Evolutionary conservation across 352 stramenopile genomes (phyloP).

Genomic region (Globisporangium spiculum): DNA sequence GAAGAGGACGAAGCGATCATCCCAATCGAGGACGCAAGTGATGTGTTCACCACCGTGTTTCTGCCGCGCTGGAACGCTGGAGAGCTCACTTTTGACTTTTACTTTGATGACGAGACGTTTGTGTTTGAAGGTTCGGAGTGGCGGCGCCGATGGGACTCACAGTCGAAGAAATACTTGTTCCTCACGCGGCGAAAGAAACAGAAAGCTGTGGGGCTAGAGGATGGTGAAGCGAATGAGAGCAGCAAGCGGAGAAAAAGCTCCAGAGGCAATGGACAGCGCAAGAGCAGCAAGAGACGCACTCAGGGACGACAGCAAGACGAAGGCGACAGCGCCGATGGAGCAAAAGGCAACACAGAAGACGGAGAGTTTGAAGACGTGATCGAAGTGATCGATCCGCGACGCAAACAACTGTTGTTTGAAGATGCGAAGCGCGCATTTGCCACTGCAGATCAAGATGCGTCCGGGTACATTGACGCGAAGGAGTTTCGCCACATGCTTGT

Average conservation of each 20-base stretch:
- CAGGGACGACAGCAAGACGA: background rate
- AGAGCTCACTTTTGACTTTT: conserved; percentile 49
- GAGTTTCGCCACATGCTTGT: conserved; percentile 38
- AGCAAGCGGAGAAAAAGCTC: conserved; percentile 5
- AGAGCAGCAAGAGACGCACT: conserved; percentile 8
- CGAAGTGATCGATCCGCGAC: conserved; percentile 36
- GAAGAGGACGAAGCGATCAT: conserved; percentile 42
- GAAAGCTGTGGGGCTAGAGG: background rate
- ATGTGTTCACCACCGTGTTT: conserved; percentile 42
- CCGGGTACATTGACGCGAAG: conserved; percentile 32
- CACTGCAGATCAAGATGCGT: conserved; percentile 32
- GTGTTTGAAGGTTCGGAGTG: conserved; percentile 35
- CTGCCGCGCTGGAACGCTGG: conserved; percentile 48
- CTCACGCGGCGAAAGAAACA: conserved; percentile 22
- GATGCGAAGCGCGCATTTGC: conserved; percentile 30
- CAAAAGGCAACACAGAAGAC: background rate
- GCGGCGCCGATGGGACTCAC: conserved; percentile 31
- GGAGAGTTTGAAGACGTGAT: conserved; percentile 35
- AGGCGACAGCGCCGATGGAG: background rate
- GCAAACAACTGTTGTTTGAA: conserved; percentile 33
- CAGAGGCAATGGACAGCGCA: conserved; percentile 2
- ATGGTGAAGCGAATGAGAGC: background rate
- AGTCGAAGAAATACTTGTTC: conserved; percentile 33
- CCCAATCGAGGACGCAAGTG: conserved; percentile 35
- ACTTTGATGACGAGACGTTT: conserved; percentile 53